Conservation (phyloP, 768 basidiomycete genomes). For the Megacollybia marginata region DNA sequence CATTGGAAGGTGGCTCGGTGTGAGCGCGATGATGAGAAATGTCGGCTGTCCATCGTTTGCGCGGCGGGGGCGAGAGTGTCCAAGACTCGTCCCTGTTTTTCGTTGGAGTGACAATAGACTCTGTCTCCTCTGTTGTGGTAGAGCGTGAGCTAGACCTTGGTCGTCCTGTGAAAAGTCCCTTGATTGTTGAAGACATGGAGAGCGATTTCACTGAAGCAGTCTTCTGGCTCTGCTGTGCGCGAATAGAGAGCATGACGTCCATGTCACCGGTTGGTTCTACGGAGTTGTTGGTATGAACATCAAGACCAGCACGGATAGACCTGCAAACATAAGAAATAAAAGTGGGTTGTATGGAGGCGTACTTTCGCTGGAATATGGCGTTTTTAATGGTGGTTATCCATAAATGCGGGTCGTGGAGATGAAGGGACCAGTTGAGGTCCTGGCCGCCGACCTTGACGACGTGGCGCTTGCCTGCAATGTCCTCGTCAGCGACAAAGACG, state of each 20-base stretch:
- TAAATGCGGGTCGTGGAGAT: conserved; percentile 45
- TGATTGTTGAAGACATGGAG: conserved; percentile 40
- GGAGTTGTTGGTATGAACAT: conserved; percentile 32
- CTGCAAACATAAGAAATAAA: conserved; percentile 24
- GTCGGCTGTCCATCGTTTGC: not conserved
- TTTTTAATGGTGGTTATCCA: conserved; percentile 76
- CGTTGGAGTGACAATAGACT: not conserved
- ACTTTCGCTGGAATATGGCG: conserved; percentile 68
- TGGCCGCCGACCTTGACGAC: conserved; percentile 66
- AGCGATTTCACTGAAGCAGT: conserved; percentile 16
- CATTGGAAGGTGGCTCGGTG: not conserved
- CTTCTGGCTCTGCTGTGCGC: conserved; percentile 35
- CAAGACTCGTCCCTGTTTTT: not conserved
- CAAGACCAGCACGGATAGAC: conserved; percentile 62
- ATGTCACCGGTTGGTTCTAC: conserved; percentile 72
- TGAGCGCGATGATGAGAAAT: not conserved
- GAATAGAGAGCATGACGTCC: conserved; percentile 80
- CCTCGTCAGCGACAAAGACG: conserved; percentile 62
- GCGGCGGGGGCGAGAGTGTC: not conserved
- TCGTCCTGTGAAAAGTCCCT: conserved; percentile 49
- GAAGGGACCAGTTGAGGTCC: conserved; percentile 26
- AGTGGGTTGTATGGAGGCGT: conserved; percentile 2
- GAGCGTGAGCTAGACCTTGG: conserved; percentile 52
- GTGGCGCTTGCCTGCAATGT: conserved; percentile 30
- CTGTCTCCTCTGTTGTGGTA: conserved; percentile 29